phyloP scores from a whole-genome alignment of 2,329 filamentous ascomycete species.

The Ophiostoma perfectum region DNA sequence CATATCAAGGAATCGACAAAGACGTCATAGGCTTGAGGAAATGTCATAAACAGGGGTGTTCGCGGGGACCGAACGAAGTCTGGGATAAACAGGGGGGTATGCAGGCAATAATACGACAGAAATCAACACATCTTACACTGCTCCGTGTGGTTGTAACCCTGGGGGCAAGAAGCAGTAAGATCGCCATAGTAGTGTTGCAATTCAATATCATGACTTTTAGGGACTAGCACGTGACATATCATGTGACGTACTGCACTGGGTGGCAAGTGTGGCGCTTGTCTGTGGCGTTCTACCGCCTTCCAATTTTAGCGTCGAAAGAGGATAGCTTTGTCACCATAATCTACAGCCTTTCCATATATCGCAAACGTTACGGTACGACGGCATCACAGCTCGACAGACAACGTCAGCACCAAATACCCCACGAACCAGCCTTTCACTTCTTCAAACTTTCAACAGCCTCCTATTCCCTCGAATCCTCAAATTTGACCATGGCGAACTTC shows the following conservation, averaged over 20 bases:
- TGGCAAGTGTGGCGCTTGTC: conserved; percentile 17
- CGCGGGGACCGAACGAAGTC: conserved; percentile 2
- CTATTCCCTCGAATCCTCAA: not conserved
- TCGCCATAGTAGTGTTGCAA: not conserved
- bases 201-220: not conserved
- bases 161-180: not conserved
- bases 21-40: not conserved
- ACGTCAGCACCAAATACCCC: not conserved
- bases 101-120: not conserved
- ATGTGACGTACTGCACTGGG: not conserved
- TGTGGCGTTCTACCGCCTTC: conserved; percentile 23
- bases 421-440: not conserved
- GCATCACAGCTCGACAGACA: not conserved
- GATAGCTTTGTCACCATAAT: not conserved
- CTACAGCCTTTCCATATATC: not conserved
- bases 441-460: not conserved
- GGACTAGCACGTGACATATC: conserved; percentile 8
- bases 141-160: not conserved
- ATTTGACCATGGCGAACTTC: conserved; percentile 78
- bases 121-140: not conserved
- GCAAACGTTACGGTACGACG: not conserved
- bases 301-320: conserved; percentile 13
- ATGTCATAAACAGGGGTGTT: conserved; percentile 1
- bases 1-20: not conserved
- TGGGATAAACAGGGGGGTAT: not conserved